A percentile compares a stretch with the other conserved stretches of the same genome.
Conservation (phyloP, 306 rosid species). For the Cucumis hystrix region DNA sequence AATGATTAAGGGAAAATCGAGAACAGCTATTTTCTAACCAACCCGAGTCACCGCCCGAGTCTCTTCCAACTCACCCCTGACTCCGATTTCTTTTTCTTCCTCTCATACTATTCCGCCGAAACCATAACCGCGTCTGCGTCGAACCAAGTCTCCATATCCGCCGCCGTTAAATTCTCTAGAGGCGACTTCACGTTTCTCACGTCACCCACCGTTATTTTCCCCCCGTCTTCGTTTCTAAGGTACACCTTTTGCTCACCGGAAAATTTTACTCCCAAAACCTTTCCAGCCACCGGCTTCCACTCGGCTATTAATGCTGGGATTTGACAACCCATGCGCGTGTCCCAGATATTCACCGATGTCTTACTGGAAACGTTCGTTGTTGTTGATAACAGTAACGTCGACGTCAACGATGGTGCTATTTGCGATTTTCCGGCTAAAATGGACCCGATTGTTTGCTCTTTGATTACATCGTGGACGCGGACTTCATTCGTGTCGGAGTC, state of each 20-base stretch:
- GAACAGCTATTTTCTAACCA: neutral
- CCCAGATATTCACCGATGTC: slow-evolving; percentile 38
- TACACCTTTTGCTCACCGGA: slow-evolving; percentile 32
- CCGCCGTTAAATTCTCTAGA: slow-evolving; percentile 21
- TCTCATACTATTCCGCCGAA: neutral
- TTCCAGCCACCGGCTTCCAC: slow-evolving; percentile 43
- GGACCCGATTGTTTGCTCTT: slow-evolving; percentile 13
- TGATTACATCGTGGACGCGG: slow-evolving; percentile 18
- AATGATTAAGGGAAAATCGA: neutral
- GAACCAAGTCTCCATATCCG: slow-evolving; percentile 32
- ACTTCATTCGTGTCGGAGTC: slow-evolving; percentile 5
- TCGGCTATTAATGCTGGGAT: slow-evolving; percentile 44
- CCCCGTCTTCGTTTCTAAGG: slow-evolving; percentile 29
- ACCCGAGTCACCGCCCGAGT: slow-evolving; percentile 2
- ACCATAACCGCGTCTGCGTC: slow-evolving; percentile 28
- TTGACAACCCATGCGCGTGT: slow-evolving; percentile 36
- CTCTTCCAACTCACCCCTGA: neutral
- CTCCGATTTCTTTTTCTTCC: neutral
- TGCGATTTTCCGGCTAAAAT: neutral
- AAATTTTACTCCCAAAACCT: slow-evolving; percentile 19
- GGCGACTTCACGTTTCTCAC: slow-evolving; percentile 35
- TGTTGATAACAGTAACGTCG: slow-evolving; percentile 21
- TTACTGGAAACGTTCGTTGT: slow-evolving; percentile 9
- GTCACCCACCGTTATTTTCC: slow-evolving; percentile 36
- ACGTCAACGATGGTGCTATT: slow-evolving; percentile 10